These are phyloP conservation scores for Cinnamomum chago DNA, from an alignment of 164 flowering plant genomes.

Conservation along the genomic window DNA sequence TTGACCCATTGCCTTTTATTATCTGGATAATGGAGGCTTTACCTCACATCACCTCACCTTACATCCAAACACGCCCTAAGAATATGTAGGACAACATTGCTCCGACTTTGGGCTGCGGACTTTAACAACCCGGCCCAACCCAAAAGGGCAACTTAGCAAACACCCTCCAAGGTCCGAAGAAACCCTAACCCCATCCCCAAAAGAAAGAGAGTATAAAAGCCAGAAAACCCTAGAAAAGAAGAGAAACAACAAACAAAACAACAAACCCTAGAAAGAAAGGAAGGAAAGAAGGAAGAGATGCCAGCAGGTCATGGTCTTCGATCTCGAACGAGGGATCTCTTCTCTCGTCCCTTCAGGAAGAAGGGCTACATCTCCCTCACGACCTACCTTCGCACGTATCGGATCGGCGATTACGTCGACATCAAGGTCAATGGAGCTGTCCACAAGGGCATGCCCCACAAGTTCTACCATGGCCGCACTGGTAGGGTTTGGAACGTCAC, in stretches of 20 bases:
- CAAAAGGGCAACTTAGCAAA: too few species aligned
- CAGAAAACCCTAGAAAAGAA: neutral
- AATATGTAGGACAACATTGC: too few species aligned
- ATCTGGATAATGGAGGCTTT: too few species aligned
- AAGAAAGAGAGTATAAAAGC: neutral
- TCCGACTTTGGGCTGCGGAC: too few species aligned
- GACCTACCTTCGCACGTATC: constrained; percentile 55
- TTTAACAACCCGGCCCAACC: too few species aligned
- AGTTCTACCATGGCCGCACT: constrained; percentile 88
- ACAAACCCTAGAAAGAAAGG: neutral
- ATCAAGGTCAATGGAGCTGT: constrained; percentile 77
- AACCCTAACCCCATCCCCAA: too few species aligned
- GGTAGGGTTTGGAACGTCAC: constrained; percentile 85
- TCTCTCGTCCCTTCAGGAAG: constrained; percentile 68
- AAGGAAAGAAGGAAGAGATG: constrained; percentile 30
- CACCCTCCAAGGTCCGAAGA: too few species aligned
- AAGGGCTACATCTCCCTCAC: constrained; percentile 64
- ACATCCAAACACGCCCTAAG: too few species aligned
- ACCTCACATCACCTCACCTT: too few species aligned
- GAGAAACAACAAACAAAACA: too few species aligned
- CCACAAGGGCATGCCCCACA: constrained; percentile 92
- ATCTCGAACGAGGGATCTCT: constrained; percentile 61
- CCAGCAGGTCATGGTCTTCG: constrained; percentile 75
- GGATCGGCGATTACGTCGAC: constrained; percentile 66
- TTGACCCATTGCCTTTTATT: too few species aligned